Conservation (phyloP, 2,329 filamentous ascomycete genomes). For the Beauveria caledonica region DNA sequence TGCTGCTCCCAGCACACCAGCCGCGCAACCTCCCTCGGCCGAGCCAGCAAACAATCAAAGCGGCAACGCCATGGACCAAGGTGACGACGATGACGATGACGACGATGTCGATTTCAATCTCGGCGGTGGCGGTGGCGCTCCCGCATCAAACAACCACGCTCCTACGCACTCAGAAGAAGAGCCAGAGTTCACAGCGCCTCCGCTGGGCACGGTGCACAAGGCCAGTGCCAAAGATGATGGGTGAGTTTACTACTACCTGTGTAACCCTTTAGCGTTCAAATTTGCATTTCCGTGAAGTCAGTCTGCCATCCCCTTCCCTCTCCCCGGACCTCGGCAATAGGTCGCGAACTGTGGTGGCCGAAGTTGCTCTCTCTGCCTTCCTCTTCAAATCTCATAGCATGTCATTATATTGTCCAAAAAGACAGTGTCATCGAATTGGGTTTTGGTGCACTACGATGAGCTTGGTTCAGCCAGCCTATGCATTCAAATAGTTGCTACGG, state of each 20-base stretch:
- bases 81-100: constrained; percentile 33
- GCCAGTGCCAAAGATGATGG: constrained; percentile 55
- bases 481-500: background rate
- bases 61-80: constrained; percentile 37
- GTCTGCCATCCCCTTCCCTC: background rate
- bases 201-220: constrained; percentile 34
- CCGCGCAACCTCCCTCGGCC: constrained; percentile 24
- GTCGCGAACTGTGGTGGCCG: background rate
- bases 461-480: background rate
- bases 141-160: constrained; percentile 18
- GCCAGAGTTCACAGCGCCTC: constrained; percentile 23
- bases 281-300: background rate
- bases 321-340: background rate
- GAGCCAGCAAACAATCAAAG: constrained; percentile 24
- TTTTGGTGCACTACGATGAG: background rate
- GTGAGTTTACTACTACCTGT: constrained; percentile 25
- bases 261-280: background rate
- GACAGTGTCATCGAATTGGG: background rate
- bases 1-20: constrained; percentile 10
- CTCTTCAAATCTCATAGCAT: background rate
- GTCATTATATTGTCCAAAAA: background rate
- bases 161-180: constrained; percentile 20
- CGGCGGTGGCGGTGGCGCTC: constrained; percentile 44
- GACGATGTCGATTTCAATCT: constrained; percentile 50
- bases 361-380: background rate